phyloP scores from a whole-genome alignment of 148 eudicot species.

The Persicaria tinctoria region DNA sequence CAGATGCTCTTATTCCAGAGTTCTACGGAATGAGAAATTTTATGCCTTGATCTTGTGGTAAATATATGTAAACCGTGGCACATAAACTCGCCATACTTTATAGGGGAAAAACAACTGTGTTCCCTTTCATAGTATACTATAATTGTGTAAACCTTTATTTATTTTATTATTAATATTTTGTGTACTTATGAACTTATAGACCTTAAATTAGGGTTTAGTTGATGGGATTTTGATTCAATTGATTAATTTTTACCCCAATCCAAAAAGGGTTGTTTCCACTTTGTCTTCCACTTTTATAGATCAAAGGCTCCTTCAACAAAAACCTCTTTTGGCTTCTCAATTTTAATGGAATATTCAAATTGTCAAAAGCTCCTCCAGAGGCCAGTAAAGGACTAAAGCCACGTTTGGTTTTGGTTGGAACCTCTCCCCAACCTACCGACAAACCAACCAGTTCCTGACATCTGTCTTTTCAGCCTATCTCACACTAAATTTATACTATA shows the following conservation, averaged over 20 bases:
- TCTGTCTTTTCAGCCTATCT: neutral
- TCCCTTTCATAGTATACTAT: neutral
- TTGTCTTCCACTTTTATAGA: conserved; percentile 15
- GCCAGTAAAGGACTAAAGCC: neutral
- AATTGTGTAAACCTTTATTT: neutral
- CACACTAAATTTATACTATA: neutral
- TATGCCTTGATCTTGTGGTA: too few relatives aligned
- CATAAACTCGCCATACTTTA: too few relatives aligned
- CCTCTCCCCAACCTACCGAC: conserved; percentile 8
- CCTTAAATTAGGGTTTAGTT: neutral
- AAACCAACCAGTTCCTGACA: conserved; percentile 1
- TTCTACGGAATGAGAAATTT: too few relatives aligned
- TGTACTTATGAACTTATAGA: neutral
- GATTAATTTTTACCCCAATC: neutral
- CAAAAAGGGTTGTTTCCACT: conserved; percentile 18
- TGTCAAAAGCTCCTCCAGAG: neutral
- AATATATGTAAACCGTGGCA: too few relatives aligned
- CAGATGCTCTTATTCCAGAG: too few relatives aligned
- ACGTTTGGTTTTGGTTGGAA: neutral
- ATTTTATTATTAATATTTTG: neutral
- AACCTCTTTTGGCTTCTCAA: neutral
- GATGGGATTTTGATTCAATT: neutral
- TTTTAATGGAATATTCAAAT: conserved; percentile 1
- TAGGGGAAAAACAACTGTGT: too few relatives aligned
- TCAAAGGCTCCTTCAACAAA: neutral